phyloP scores from a whole-genome alignment of 129 eudicot species.

The Flaveria linearis region DNA sequence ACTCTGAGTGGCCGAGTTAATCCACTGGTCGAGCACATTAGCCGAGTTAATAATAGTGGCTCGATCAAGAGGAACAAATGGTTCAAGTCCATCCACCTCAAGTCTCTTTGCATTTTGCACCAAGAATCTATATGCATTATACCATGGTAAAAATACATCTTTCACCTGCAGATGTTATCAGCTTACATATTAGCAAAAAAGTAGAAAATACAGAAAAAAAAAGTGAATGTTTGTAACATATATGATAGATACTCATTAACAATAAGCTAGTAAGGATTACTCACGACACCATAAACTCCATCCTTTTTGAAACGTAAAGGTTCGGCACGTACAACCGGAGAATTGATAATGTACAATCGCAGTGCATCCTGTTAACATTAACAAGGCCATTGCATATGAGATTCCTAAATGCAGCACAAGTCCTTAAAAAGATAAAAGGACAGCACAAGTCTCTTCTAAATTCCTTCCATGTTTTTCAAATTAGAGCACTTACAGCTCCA shows the following conservation, averaged over 20 bases:
- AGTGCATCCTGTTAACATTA: constrained; percentile 63
- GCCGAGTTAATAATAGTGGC: constrained; percentile 56
- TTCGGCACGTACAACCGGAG: constrained; percentile 97
- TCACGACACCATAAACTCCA: constrained; percentile 81
- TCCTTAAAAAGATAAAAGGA: neutral
- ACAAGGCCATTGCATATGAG: neutral
- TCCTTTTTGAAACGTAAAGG: constrained; percentile 86
- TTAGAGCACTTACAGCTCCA: constrained; percentile 69
- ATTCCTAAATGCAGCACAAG: too few relatives aligned
- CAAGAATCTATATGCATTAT: constrained; percentile 90
- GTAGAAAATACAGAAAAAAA: neutral
- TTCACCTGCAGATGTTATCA: constrained; percentile 49
- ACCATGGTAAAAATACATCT: constrained; percentile 95
- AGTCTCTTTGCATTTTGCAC: constrained; percentile 87
- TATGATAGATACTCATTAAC: neutral
- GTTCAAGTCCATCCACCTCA: constrained; percentile 75
- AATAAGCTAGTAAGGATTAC: constrained; percentile 29
- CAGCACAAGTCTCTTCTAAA: neutral
- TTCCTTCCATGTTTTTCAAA: constrained; percentile 14
- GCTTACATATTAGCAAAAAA: neutral
- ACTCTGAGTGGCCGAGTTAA: constrained; percentile 80
- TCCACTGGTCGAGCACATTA: constrained; percentile 94
- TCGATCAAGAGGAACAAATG: constrained; percentile 62
- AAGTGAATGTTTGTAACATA: neutral
- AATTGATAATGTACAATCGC: constrained; percentile 76